phyloP scores from a whole-genome alignment of 768 basidiomycete species.

The Kwoniella europaea region DNA sequence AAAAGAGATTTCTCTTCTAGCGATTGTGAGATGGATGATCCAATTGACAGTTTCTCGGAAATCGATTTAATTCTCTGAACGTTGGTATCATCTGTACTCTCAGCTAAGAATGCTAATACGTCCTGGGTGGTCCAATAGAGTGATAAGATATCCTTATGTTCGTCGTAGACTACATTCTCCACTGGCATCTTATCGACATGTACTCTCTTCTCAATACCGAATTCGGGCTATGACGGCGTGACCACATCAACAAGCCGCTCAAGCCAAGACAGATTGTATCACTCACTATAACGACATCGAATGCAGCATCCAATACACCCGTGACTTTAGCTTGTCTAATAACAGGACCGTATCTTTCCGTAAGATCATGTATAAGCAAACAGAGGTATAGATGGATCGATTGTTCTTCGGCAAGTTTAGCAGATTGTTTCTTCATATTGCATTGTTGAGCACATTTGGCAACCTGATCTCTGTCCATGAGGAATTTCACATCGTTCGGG shows the following conservation, averaged over 20 bases:
- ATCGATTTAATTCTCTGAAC: constrained; percentile 91
- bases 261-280: not conserved
- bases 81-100: constrained; percentile 94
- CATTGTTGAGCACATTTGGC: constrained; percentile 98
- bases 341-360: constrained; percentile 92
- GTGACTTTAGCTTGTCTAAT: constrained; percentile 93
- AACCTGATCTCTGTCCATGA: constrained; percentile 96
- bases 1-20: constrained; percentile 83
- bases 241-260: constrained; percentile 17
- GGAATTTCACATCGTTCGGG: constrained; percentile 81
- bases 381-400: constrained; percentile 94
- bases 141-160: constrained; percentile 81
- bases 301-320: constrained; percentile 94
- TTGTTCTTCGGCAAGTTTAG: constrained; percentile 90
- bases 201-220: constrained; percentile 97
- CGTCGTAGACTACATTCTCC: constrained; percentile 96
- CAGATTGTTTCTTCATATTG: constrained; percentile 85
- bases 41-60: constrained; percentile 72
- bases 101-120: constrained; percentile 92
- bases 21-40: constrained; percentile 71
- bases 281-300: constrained; percentile 80
- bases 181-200: constrained; percentile 99
- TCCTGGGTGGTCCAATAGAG: constrained; percentile 94
- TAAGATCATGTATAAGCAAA: constrained; percentile 89
- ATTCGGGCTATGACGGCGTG: constrained; percentile 67